These are phyloP conservation scores for Trypanosomatidae sp. DNA, from an alignment of 208 protist genomes.

Conservation along the genomic window DNA sequence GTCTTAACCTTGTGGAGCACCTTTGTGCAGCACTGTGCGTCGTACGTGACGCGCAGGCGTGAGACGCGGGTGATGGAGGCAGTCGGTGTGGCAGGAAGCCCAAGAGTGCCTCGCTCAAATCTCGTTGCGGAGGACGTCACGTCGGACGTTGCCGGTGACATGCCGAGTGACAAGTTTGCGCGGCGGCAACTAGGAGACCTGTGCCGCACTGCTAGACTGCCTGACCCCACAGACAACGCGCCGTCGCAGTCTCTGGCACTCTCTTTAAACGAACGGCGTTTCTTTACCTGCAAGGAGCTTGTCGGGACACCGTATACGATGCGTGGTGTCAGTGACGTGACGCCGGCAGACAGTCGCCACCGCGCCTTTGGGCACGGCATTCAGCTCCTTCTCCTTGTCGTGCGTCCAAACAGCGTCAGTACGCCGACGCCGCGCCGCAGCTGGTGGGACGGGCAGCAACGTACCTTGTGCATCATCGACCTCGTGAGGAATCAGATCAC, in stretches of 20 bases:
- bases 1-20: conserved; percentile 12
- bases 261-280: conserved; percentile 24
- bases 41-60: conserved; percentile 11
- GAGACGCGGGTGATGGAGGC: conserved; percentile 15
- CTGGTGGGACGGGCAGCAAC: conserved; percentile 15
- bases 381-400: conserved; percentile 44
- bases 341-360: conserved; percentile 33
- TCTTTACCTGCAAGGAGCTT: conserved; percentile 45
- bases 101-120: conserved; percentile 24
- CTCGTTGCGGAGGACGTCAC: conserved; percentile 32
- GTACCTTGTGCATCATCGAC: conserved; percentile 7
- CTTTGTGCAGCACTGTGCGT: conserved; percentile 28
- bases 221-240: conserved; percentile 17
- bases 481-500: conserved; percentile 14
- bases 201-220: conserved; percentile 44
- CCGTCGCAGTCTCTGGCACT: conserved; percentile 1
- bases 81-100: conserved; percentile 5
- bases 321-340: conserved; percentile 43
- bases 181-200: conserved; percentile 31
- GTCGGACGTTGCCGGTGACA: conserved; percentile 23
- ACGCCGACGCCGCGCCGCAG: background rate
- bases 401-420: conserved; percentile 14
- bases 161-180: conserved; percentile 32
- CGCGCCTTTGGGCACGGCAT: conserved; percentile 81
- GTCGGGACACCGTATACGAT: conserved; percentile 69